Conservation (phyloP, 2,329 filamentous ascomycete species). For the Thielaviopsis euricoi region DNA sequence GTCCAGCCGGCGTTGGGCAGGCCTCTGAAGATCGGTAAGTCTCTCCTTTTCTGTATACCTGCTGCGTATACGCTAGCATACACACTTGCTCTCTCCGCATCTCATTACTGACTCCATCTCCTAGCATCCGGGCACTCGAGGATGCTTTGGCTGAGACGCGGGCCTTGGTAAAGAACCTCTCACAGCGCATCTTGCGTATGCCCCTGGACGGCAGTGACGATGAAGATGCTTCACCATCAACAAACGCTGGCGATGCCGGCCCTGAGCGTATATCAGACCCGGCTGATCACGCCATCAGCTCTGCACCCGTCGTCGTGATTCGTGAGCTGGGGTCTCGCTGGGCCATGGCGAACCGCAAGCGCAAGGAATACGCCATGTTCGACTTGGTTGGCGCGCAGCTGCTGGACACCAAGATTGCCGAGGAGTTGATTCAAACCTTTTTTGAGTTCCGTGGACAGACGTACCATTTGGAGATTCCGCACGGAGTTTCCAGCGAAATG, state of each 20-base stretch:
- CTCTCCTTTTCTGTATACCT: background rate
- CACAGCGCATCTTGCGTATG: constrained; percentile 1
- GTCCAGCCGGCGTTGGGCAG: background rate
- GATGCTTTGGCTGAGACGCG: constrained; percentile 6
- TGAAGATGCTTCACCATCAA: background rate
- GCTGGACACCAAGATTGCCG: constrained; percentile 8
- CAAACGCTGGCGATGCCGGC: background rate
- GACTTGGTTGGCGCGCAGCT: constrained; percentile 3
- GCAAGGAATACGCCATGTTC: constrained; percentile 11
- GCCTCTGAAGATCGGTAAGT: constrained; percentile 7
- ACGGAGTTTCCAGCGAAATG: constrained; percentile 12
- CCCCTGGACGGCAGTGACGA: constrained; percentile 3
- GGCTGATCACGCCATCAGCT: constrained; percentile 10
- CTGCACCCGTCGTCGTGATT: constrained; percentile 10
- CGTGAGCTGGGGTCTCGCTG: constrained; percentile 10
- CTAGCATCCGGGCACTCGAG: constrained; percentile 8
- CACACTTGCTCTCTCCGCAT: background rate
- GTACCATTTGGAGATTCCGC: constrained; percentile 10
- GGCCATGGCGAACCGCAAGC: constrained; percentile 11
- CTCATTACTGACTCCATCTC: background rate
- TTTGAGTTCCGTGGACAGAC: constrained; percentile 10
- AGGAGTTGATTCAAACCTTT: constrained; percentile 10
- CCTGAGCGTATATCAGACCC: constrained; percentile 10
- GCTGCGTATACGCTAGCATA: background rate
- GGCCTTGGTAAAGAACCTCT: constrained; percentile 3